Base-by-base conservation (phyloP, 2,329 filamentous ascomycete genomes). In the Phialophora chinensis region DNA sequence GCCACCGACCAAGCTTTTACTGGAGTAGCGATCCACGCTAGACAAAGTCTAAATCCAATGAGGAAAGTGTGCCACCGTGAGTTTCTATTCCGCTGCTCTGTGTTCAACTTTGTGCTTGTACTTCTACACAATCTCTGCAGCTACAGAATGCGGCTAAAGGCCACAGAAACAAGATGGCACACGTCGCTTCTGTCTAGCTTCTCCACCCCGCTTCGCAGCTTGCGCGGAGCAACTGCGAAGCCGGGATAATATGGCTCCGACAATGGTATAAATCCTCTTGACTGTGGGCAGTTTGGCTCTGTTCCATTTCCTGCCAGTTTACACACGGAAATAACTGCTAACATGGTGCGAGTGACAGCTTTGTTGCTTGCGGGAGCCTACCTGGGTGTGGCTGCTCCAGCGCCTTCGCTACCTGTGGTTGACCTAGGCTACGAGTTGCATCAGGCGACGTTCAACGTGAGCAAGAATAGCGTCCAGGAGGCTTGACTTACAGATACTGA, bases 391-490 rank as follows among this genome's bases (percentile, higher is more conserved):
- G 38, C 61, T 50, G 42, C 61, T 52, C 31, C 53, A 20, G 44
- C 59, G 1, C 31, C 47, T 50, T 52, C 58, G 10, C 52, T 76
- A 11, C 75, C 75, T 3, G 61, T 73, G 14, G 81, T 87, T 7
- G 84, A 87, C 71, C 75, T 87, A 12, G 84, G 83, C 52, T 87
- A 87, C 72, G 79, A 83, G 63, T 72, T 84, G 29, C 82, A 86
- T 60, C 78, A 80, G 71, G 84, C 80, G 4, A 69, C 65, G 4
- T 59, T 67, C 42, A 70, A 72, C 64, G 72, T 53, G 33, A 52
- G 67, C 52, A 10, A 35, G 33, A 35, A 35, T 49, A 3, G 44
- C 7, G 17, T 7, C 44, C 44, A 31, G 29, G n/a, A n/a, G 11
- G 53, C 77, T 50, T n/a, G 14, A 42, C 47, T 27, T 17, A 52